Evolutionary conservation across 495 filamentous ascomycete genomes (phyloP).

Genomic region (Podospora comata): DNA sequence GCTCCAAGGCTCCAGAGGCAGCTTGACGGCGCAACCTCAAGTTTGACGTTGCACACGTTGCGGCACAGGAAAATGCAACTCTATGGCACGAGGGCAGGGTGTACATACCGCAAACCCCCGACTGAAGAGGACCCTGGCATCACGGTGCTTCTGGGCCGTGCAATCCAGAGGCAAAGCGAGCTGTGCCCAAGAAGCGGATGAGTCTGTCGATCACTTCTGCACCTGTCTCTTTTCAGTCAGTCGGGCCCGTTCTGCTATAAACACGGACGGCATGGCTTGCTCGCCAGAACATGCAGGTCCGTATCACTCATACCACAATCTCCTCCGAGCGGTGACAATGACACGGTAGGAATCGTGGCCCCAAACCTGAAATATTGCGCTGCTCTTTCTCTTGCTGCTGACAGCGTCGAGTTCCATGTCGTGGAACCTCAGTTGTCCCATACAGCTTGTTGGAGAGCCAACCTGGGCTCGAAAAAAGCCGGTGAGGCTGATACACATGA

Average conservation of each 20-base stretch:
- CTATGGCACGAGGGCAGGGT: conserved; percentile 4
- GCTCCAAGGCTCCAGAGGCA: conserved; percentile 5
- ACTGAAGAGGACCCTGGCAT: conserved; percentile 6
- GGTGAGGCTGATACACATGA: neutral
- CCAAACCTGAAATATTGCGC: neutral
- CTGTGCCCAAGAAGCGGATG: neutral
- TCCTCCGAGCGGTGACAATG: neutral
- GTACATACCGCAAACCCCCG: neutral
- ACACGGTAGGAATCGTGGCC: neutral
- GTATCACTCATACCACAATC: neutral
- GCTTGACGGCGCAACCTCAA: conserved; percentile 7
- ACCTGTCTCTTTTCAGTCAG: conserved; percentile 2
- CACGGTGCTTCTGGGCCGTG: neutral
- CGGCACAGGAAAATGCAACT: conserved; percentile 10
- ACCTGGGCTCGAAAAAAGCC: neutral
- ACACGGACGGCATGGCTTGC: neutral
- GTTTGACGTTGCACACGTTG: conserved; percentile 12
- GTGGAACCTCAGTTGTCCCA: neutral
- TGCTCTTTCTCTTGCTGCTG: neutral
- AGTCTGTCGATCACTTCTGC: conserved; percentile 10
- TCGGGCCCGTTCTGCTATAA: neutral
- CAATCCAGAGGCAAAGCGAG: conserved; percentile 8
- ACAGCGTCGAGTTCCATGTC: neutral
- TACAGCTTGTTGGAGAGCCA: neutral
- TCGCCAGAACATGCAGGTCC: conserved; percentile 1